Base-by-base conservation (phyloP, 2,329 filamentous ascomycete genomes). In the Cylindrodendrum hubeiense region DNA sequence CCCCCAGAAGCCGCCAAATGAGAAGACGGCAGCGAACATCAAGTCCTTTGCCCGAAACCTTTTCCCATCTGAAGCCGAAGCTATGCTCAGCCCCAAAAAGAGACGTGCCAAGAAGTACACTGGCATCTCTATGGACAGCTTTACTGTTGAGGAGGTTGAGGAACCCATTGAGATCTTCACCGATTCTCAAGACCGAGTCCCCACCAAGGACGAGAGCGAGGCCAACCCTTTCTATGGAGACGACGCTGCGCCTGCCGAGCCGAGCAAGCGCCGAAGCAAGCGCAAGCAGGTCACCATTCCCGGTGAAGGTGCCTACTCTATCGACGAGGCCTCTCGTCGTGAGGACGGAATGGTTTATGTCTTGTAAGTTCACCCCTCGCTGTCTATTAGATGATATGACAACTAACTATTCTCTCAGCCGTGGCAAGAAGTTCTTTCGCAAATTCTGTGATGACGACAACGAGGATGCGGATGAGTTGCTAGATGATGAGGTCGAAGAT, bases 381-480 rank as follows among this genome's bases (percentile, higher is more conserved):
- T 39, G 37, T 47, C 60, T 49, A n/a, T n/a, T 44, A 26, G 2
- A 15, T 50, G 63, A 39, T 39, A 53, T 24, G n/a, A 50, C 66
- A 63, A 61, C 74, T 78, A 77, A 78, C 67, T 52, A 54, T 63
- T 52, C 51, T 54, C 58, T 22, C 66, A 94, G 92, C 84, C 93
- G 93, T 73, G 93, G 93, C 77, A 93, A 92, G 83, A 93, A 89
- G 76, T 84, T 93, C 61, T 94, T 93, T 81, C 89, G 90, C 78
- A 91, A 90, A 75, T 93, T 91, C 71, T 78, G 82, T 8, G 81
- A 83, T 30, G 77, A 81, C 50, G 80, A 80, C 24, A 77, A 50
- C 21, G 71, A 74, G 43, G 75, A 77, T 44, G 24, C 69, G 56
- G 76, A 82, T 41, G 73, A 75, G 75, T 75, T 62, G n/a, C 73